phyloP scores from a whole-genome alignment of 176 grass and related monocot species.

The Canna indica region DNA sequence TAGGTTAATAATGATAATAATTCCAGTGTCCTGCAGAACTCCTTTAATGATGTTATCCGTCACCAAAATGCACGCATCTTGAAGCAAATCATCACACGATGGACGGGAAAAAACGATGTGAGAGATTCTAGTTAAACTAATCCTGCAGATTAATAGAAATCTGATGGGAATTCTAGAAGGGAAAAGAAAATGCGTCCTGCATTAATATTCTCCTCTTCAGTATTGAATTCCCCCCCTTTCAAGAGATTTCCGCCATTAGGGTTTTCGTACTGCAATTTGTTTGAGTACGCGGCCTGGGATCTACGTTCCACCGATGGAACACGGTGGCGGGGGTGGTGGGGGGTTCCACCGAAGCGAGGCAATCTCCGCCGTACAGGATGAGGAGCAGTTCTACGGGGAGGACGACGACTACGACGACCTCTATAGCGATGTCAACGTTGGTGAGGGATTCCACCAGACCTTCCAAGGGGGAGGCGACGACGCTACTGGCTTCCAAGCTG shows the following conservation, averaged over 20 bases:
- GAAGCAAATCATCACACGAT: too few species aligned
- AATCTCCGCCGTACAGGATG: slow-evolving; percentile 15
- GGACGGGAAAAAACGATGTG: too few species aligned
- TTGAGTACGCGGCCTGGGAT: too few species aligned
- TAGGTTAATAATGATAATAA: too few species aligned
- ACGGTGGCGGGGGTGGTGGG: slow-evolving; percentile 18
- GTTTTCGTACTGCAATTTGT: neutral
- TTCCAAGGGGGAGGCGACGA: slow-evolving; percentile 3
- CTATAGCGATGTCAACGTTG: slow-evolving; percentile 24
- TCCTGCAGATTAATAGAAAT: neutral
- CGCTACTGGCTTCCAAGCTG: neutral
- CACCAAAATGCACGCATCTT: too few species aligned
- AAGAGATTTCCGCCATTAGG: neutral
- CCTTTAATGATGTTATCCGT: too few species aligned
- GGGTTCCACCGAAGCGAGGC: slow-evolving; percentile 50
- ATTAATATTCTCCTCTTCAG: too few species aligned
- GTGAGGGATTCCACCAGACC: slow-evolving; percentile 18
- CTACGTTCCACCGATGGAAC: neutral
- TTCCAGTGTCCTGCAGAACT: too few species aligned
- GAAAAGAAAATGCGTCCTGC: neutral
- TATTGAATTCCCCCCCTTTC: too few species aligned
- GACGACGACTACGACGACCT: slow-evolving; percentile 80
- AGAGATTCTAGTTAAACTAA: too few species aligned
- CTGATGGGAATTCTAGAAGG: neutral
- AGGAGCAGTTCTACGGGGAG: slow-evolving; percentile 68